Percentiles rank a stretch among this genome's conserved stretches.
Conservation (phyloP, 192 early-diverging fungal species). For the Coemansia sp. region DNA sequence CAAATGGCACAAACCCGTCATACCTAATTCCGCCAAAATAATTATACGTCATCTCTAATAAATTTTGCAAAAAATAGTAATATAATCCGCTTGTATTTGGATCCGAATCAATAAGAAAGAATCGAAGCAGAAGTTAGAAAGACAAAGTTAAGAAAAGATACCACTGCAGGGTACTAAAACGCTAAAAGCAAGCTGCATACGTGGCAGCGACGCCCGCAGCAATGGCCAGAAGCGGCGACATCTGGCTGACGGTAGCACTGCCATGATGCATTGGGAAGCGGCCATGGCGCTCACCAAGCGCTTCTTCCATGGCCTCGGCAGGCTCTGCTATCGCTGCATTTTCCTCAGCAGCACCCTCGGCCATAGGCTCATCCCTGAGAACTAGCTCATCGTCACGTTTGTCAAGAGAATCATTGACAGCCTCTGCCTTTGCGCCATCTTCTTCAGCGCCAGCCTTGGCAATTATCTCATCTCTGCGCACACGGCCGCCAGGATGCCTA, state of each 20-base stretch:
- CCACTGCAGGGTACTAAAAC: neutral
- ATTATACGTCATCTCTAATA: too few relatives aligned
- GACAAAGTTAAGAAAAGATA: slow-evolving; percentile 6
- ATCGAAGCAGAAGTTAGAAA: neutral
- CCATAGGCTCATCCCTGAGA: neutral
- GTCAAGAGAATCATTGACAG: neutral
- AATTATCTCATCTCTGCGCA: neutral
- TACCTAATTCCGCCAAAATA: too few relatives aligned
- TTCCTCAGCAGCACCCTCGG: neutral
- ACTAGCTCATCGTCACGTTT: neutral
- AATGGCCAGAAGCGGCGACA: neutral
- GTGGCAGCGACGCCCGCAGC: neutral
- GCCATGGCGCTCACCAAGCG: neutral
- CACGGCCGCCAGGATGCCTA: neutral
- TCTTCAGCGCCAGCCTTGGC: neutral
- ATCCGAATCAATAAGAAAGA: neutral
- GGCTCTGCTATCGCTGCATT: neutral
- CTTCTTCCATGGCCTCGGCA: neutral
- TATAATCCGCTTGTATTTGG: neutral
- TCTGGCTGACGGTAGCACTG: neutral
- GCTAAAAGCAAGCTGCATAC: neutral
- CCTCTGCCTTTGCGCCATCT: neutral
- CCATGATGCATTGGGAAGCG: neutral
- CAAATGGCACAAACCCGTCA: too few relatives aligned
- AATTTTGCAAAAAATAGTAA: neutral